Percentiles rank a stretch among this genome's conserved stretches.
Evolutionary conservation across 2,329 filamentous ascomycete genomes (phyloP).

Genomic region (Aspergillus sclerotialis): DNA sequence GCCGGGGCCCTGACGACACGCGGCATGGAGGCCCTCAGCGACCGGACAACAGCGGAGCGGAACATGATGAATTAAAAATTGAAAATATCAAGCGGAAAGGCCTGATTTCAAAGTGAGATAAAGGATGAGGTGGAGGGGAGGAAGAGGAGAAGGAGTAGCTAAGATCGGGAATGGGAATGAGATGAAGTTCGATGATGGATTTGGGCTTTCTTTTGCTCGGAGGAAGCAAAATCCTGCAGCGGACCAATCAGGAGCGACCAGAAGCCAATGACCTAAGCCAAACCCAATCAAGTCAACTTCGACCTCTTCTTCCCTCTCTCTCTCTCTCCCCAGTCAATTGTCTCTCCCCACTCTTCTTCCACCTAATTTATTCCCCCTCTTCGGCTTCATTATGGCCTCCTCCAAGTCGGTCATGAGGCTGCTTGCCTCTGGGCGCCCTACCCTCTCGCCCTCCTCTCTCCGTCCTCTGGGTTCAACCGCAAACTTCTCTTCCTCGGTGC

Average conservation of each 20-base stretch:
- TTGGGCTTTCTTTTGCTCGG: constrained; percentile 18
- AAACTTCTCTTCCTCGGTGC: constrained; percentile 60
- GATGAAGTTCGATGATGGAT: constrained; percentile 12
- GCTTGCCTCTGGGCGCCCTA: constrained; percentile 34
- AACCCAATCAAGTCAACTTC: constrained; percentile 21
- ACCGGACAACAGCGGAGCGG: constrained; percentile 76
- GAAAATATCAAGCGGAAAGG: constrained; percentile 5
- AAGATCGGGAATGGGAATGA: constrained; percentile 7
- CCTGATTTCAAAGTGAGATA: constrained; percentile 1
- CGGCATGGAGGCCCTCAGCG: constrained; percentile 53
- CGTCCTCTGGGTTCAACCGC: constrained; percentile 41
- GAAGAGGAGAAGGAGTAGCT: constrained; percentile 5
- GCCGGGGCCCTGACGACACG: constrained; percentile 50
- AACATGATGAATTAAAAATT: constrained; percentile 60
- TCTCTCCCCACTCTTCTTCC: too few species aligned
- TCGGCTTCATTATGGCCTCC: constrained; percentile 38
- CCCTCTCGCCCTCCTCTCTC: constrained; percentile 24
- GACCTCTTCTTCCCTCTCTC: constrained; percentile 11
- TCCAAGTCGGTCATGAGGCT: constrained; percentile 38
- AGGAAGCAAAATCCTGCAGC: constrained; percentile 27
- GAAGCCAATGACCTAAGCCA: constrained; percentile 37
- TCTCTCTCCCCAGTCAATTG: constrained; percentile 13
- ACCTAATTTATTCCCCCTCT: too few species aligned
- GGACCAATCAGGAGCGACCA: constrained; percentile 31
- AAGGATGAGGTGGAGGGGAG: constrained; percentile 4